phyloP scores from a whole-genome alignment of 1,284 basidiomycete genomes.

The Trichosporon sp. region DNA sequence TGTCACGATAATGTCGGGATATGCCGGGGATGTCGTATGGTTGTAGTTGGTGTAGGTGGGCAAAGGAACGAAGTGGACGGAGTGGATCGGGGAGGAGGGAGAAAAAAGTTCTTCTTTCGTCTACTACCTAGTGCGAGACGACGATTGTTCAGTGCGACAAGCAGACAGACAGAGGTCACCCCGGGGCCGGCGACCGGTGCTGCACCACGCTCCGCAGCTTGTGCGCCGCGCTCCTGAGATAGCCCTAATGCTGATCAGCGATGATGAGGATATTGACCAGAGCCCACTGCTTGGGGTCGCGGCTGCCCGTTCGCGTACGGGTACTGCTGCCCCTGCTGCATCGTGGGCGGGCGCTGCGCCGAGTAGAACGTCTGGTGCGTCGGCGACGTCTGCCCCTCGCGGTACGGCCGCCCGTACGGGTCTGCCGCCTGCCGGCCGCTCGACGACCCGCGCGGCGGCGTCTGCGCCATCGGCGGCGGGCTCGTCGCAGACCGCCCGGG shows the following conservation, averaged over 20 bases:
- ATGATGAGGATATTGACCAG: conserved; percentile 21
- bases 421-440: conserved; percentile 7
- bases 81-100: background rate
- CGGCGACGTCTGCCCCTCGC: conserved; percentile 14
- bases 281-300: conserved; percentile 15
- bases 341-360: background rate
- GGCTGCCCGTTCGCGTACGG: conserved; percentile 9
- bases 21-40: background rate
- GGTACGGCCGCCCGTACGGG: conserved; percentile 10
- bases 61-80: background rate
- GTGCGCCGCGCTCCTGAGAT: background rate
- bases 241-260: conserved; percentile 7
- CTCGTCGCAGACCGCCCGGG: background rate
- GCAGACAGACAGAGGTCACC: background rate
- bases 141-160: background rate
- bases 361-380: conserved; percentile 17
- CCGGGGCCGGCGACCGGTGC: background rate
- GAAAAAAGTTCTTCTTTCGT: background rate
- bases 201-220: background rate
- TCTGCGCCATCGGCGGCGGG: conserved; percentile 6
- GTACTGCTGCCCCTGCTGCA: conserved; percentile 11
- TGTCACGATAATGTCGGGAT: background rate
- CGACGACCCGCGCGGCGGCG: conserved; percentile 16
- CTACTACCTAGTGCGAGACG: too few relatives aligned
- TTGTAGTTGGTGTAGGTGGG: background rate